Percentiles rank a stretch among this genome's conserved stretches.
phyloP scores from a whole-genome alignment of 441 rosid genomes.

The Melianthus villosus region DNA sequence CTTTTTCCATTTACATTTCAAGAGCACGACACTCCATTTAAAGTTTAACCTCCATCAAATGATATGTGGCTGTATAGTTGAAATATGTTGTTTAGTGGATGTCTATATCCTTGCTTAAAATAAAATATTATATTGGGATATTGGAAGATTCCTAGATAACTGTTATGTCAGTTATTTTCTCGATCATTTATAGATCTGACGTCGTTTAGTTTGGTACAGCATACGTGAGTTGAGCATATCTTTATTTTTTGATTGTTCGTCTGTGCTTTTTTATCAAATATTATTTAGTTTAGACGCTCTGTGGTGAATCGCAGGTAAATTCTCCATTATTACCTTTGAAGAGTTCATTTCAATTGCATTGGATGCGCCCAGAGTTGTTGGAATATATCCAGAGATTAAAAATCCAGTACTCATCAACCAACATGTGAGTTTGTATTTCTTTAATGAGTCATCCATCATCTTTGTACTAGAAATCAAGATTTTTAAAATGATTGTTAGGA shows the following conservation, averaged over 20 bases:
- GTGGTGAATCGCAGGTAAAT: slow-evolving; percentile 37
- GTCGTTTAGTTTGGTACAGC: too few relatives aligned
- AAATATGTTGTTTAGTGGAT: too few relatives aligned
- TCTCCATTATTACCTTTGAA: slow-evolving; percentile 65
- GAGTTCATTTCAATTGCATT: slow-evolving; percentile 77
- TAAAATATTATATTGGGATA: too few relatives aligned
- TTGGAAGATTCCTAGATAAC: too few relatives aligned
- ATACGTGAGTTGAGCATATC: not conserved
- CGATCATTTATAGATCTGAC: too few relatives aligned
- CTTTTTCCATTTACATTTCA: not conserved
- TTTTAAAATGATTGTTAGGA: too few relatives aligned
- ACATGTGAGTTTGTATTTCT: slow-evolving; percentile 36
- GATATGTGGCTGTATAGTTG: not conserved
- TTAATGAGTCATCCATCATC: too few relatives aligned
- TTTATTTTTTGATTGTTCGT: not conserved
- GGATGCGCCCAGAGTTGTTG: slow-evolving; percentile 76
- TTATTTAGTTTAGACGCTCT: not conserved
- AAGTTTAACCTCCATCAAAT: not conserved
- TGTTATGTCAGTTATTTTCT: too few relatives aligned
- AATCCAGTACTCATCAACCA: slow-evolving; percentile 71
- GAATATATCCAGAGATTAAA: slow-evolving; percentile 94
- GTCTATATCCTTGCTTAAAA: too few relatives aligned
- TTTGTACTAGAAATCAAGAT: too few relatives aligned
- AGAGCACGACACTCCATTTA: too few relatives aligned
- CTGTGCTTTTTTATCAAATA: not conserved